Evolutionary conservation across 805 yeast genomes (phyloP).

Genomic region (Hanseniaspora mollemarum): DNA sequence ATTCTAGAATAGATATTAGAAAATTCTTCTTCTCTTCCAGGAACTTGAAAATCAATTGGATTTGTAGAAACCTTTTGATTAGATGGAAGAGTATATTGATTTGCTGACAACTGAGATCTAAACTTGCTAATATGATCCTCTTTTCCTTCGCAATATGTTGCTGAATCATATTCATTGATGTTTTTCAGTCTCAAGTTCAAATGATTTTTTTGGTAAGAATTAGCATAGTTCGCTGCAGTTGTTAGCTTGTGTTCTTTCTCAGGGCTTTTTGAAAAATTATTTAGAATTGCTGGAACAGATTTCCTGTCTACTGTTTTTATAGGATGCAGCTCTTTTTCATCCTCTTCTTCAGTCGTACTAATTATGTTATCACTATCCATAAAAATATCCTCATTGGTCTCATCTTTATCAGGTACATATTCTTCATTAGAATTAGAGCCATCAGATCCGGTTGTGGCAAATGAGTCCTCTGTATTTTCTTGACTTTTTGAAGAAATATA

Average conservation of each 20-base stretch:
- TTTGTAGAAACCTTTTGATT: conserved; percentile 19
- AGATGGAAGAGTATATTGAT: neutral
- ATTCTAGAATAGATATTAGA: conserved; percentile 54
- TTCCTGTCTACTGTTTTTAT: no score
- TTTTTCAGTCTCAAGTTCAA: neutral
- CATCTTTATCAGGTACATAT: neutral
- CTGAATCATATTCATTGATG: conserved; percentile 20
- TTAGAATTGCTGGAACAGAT: neutral
- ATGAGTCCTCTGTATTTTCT: neutral
- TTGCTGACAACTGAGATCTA: neutral
- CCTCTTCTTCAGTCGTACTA: neutral
- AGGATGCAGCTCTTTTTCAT: neutral
- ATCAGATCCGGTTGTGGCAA: neutral
- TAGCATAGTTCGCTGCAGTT: conserved; percentile 10
- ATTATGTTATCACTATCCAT: neutral
- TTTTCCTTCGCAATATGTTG: conserved; percentile 16
- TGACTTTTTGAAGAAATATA: neutral
- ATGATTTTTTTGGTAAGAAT: conserved; percentile 13
- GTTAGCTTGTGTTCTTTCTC: neutral
- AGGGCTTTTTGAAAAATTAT: neutral
- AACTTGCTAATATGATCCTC: conserved; percentile 16
- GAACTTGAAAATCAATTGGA: conserved; percentile 31
- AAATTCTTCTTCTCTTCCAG: conserved; percentile 81
- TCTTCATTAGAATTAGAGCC: neutral
- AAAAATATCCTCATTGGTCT: neutral